Evolutionary conservation across 176 grass and related monocot species (phyloP), one percentile per base, ranked within the genome.

Genomic region (Phoenix roebelenii): DNA sequence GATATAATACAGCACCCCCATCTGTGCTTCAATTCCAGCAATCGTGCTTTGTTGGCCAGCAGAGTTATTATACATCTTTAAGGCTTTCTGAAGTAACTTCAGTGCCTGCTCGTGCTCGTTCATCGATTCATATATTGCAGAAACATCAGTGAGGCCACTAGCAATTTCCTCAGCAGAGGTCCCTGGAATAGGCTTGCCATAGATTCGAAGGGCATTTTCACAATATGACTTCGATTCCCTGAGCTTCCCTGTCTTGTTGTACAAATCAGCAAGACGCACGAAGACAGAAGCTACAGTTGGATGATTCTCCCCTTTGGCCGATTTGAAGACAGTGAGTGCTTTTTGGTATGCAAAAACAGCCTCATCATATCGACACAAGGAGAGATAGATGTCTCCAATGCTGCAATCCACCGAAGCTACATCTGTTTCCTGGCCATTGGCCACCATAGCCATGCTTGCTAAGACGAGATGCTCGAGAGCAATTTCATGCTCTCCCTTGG

Each of bases 241-340:
- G 16, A 97, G 67, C 72, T 97, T 97, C 51, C 92, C 92, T 10
- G 79, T 83, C 71, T 85, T 91, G 61, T 88, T 97, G 70, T 97
- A 91, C 49, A 97, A 72, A 88, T 97, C 92, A 2, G 92, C 92
- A 69, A 97, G 66, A 7, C 84, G 87, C 35, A 97, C 80, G 64
- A 85, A 97, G 66, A 97, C 92, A 49, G 92, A 88, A 67, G 92
- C 92, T 30, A 97, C 92, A 0, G 83, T 70, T 10, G 92, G 80
- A 74, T 97, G 92, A 72, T 91, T 91, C 75, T 97, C 92, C 24
- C 92, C 92, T 80, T 91, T 90, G 66, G 74, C 80, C n/a, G 92
- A 72, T 82, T 91, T 97, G 54, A 91, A 97, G 69, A 85, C 78
- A 5, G 83, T 90, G 50, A 97, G 92, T 32, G 92, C 83, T 55